Percentiles rank a stretch among this genome's conserved stretches.
These are phyloP conservation scores for Schoenoplectus tabernaemontani DNA, from an alignment of 202 grass and related monocot genomes.

Conservation along the genomic window DNA sequence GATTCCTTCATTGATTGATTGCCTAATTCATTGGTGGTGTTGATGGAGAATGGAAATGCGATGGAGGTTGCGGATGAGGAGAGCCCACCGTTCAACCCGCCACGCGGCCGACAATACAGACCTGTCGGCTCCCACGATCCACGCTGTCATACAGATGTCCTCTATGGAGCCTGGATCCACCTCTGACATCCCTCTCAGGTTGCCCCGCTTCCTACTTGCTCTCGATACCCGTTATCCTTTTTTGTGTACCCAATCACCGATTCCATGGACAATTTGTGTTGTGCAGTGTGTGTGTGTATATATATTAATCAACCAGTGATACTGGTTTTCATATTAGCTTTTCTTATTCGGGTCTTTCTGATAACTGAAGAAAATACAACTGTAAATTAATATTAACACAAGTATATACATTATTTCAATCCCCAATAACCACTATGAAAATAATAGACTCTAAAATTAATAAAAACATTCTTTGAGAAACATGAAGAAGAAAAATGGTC, in stretches of 20 bases:
- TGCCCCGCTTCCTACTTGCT: slow-evolving; percentile 29
- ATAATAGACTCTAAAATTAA: background rate
- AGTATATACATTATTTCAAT: background rate
- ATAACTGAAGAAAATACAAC: background rate
- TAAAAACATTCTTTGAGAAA: background rate
- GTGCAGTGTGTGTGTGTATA: background rate
- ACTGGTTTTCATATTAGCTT: background rate
- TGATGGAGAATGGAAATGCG: slow-evolving; percentile 71
- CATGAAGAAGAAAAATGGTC: background rate
- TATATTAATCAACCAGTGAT: background rate
- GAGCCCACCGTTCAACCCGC: slow-evolving; percentile 30
- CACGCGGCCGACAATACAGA: slow-evolving; percentile 51
- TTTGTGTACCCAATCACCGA: background rate
- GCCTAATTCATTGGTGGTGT: background rate
- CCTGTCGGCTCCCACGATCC: slow-evolving; percentile 56
- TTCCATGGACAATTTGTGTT: background rate
- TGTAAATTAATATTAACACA: background rate
- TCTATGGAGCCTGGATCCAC: slow-evolving; percentile 54
- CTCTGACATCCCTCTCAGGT: slow-evolving; percentile 27
- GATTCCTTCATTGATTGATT: background rate
- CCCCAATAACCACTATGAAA: background rate
- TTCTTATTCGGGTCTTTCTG: background rate
- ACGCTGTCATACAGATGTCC: slow-evolving; percentile 55
- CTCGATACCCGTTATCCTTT: slow-evolving; percentile 5
- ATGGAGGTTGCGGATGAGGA: slow-evolving; percentile 56